Conservation (phyloP, 805 yeast species). For the Ogataea paraovalis region DNA sequence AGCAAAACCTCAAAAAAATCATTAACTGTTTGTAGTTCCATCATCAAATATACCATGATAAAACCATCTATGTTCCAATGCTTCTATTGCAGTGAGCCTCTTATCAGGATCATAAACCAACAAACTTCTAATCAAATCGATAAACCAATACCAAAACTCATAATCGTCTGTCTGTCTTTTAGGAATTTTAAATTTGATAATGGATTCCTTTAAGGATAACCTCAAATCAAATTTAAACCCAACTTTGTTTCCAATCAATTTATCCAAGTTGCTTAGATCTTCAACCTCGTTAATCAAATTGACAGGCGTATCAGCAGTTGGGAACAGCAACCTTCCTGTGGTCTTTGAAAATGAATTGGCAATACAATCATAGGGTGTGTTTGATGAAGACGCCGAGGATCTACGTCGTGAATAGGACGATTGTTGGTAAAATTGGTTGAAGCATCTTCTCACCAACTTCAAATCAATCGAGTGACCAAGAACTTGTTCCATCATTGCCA, state of each 20-base stretch:
- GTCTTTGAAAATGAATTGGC: conserved; percentile 29
- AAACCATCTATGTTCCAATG: conserved; percentile 72
- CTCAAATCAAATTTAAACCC: conserved; percentile 26
- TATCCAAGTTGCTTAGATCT: conserved; percentile 24
- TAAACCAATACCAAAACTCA: conserved; percentile 79
- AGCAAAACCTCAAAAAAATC: neutral
- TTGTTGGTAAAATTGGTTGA: conserved; percentile 20
- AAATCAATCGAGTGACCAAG: conserved; percentile 50
- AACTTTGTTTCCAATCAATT: conserved; percentile 27
- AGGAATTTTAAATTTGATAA: conserved; percentile 19
- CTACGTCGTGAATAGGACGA: conserved; percentile 9
- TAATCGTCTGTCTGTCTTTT: conserved; percentile 57
- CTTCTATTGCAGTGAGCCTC: conserved; percentile 51
- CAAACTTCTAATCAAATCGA: conserved; percentile 46
- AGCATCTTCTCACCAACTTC: conserved; percentile 30
- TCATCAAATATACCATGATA: conserved; percentile 56
- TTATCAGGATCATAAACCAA: conserved; percentile 48
- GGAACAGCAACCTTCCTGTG: conserved; percentile 32
- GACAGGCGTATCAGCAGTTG: conserved; percentile 33
- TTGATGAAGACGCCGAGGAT: conserved; percentile 7
- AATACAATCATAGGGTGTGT: conserved; percentile 16
- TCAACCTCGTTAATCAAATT: conserved; percentile 36
- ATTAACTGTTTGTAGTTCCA: conserved; percentile 32
- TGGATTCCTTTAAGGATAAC: conserved; percentile 23
- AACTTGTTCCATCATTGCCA: conserved; percentile 90